Base-by-base conservation (phyloP, 352 stramenopile genomes). In the Globisporangium cederbergense region DNA sequence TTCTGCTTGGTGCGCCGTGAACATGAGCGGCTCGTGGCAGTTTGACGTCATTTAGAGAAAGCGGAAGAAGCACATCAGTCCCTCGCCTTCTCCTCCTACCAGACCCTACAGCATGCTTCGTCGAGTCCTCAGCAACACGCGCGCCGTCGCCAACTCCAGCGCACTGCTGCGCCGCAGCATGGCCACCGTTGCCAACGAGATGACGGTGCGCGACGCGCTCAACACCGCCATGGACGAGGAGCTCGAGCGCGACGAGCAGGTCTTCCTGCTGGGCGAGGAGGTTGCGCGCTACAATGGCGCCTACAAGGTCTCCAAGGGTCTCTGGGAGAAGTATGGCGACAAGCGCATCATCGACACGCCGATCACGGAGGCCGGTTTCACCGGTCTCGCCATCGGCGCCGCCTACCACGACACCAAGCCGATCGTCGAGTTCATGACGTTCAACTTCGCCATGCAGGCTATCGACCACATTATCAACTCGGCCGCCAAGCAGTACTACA, bases 401-500 rank as follows among this genome's bases (percentile, higher is more conserved):
- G 90, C 97, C 51, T 99, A 98, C 86, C 96, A 99, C 75, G 93
- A 97, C 81, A 90, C 99, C 13, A 93, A 96, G 77, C 98, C 98
- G 43, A 92, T 99, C 53, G 90, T 99, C 25, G 98, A 99, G 87
- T 99, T 99, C 80, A 99, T 99, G 98, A 99, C 98, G 30, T 99
- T 99, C 76, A 99, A 99, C 82, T 99, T 99, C 78, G 96, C 96
- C 64, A 98, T 99, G 94, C 97, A 99, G 73, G 97, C 97, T 34
- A 99, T 99, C 70, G 98, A 99, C 87, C 98, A 99, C 75, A 98
- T 99, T 72, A 90, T 99, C 57, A 99, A 99, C 79, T 98, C 91
- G 63, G 97, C 97, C n/a, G 98, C 98, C 62, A 99, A 99, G 86
- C 97, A 99, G 67, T 98, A 97, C 72, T 99, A 99, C 89, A 99